Evolutionary conservation across 106 monocot genomes (phyloP), one percentile per base, ranked within the genome.

Genomic region (Chionographis japonica): DNA sequence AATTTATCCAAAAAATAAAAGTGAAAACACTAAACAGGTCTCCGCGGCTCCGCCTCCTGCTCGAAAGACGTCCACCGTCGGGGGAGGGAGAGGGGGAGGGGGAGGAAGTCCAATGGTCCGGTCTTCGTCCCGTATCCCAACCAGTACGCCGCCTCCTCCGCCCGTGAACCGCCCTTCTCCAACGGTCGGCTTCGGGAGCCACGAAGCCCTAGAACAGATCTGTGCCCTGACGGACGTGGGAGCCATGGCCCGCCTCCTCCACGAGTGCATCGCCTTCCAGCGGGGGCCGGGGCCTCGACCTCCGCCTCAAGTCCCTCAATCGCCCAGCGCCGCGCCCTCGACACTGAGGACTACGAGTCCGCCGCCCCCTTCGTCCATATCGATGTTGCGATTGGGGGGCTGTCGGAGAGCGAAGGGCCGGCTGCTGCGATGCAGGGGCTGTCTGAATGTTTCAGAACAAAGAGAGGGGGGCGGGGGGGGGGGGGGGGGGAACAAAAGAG

Each of bases 201-300:
- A 81, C 1, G 79, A 79, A 14, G 72, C 92, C 18, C 66, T 92
- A 2, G 14, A 68, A 50, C 84, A 82, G 60, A 88, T 95, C 68
- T 81, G 84, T 16, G 19, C 73, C 57, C 81, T 95, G 12, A 92
- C 95, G 20, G 92, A 95, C 62, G 89, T 92, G 46, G 92, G 86
- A 40, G 73, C 88, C 61, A 84, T 89, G 81, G 92, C 91, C 50
- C 84, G 86, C 56, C 91, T 95, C 74, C 84, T 95, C 66, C 95
- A 95, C 72, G 84, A 88, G 64, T 95, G 95, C 95, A 67, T 95
- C 78, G 95, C 95, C 69, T 84, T 89, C 71, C 95, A 94, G 79
- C 87, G 94, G 27, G 72, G 72, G 54, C 82, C 87, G 94, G 27
- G 72, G 72, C 59, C 82, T 90, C 61, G 90, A 89, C 71, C 73